A percentile compares a stretch with the other conserved stretches of the same genome.
Evolutionary conservation across 2,329 filamentous ascomycete genomes (phyloP).

Genomic region (Aureobasidium pullulans): DNA sequence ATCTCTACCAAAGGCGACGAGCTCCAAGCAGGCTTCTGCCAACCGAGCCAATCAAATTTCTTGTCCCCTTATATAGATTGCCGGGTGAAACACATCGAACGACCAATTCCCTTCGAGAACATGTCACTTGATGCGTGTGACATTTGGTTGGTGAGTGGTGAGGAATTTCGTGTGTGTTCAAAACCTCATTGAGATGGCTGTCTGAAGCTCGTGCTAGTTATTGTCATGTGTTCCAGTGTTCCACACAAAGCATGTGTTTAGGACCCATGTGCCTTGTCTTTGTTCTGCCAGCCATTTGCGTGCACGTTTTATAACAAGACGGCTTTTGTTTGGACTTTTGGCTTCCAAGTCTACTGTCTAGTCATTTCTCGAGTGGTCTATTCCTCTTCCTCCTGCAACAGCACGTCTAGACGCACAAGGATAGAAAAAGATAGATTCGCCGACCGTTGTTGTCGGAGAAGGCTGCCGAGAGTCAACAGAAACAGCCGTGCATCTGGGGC

Average conservation of each 20-base stretch:
- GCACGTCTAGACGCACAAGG: not conserved
- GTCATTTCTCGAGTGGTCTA: not conserved
- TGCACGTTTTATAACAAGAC: not conserved
- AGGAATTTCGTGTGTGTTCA: not conserved
- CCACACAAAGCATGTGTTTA: not conserved
- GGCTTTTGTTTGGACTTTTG: not conserved
- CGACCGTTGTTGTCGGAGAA: not conserved
- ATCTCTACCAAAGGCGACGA: not conserved
- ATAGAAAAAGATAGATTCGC: not conserved
- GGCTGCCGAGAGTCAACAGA: not conserved
- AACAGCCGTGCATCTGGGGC: not conserved
- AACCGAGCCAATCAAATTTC: not conserved
- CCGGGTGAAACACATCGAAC: not conserved
- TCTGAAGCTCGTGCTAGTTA: not conserved
- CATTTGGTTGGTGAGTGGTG: not conserved
- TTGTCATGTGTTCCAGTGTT: not conserved
- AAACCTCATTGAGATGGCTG: too few species aligned
- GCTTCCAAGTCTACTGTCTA: not conserved
- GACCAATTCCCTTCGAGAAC: constrained; percentile 8
- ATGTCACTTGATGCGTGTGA: not conserved
- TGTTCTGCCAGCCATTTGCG: not conserved
- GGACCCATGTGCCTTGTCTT: not conserved
- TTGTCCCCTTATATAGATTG: constrained; percentile 7
- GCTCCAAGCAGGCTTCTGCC: not conserved
- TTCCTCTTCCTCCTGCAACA: not conserved